These are phyloP conservation scores for Russula brevipes DNA, from an alignment of 768 basidiomycete genomes.

Conservation along the genomic window DNA sequence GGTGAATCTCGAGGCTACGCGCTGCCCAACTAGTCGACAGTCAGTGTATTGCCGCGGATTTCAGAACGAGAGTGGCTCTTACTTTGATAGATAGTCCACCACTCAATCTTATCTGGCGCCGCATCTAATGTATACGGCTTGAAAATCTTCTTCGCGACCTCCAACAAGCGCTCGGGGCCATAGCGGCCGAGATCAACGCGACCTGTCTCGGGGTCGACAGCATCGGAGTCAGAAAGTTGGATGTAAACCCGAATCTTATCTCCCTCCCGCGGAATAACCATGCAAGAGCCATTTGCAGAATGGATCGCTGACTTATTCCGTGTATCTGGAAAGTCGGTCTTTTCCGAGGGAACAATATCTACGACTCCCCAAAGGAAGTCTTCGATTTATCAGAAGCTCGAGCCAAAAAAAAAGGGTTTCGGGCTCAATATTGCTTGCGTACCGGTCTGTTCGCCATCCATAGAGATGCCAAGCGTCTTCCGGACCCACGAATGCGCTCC, in stretches of 20 bases:
- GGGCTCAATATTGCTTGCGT: background rate
- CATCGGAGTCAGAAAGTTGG: slow-evolving; percentile 42
- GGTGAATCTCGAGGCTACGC: slow-evolving; percentile 49
- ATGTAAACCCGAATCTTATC: slow-evolving; percentile 48
- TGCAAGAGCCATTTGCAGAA: slow-evolving; percentile 45
- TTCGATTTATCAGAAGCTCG: slow-evolving; percentile 19
- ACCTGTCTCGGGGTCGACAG: slow-evolving; percentile 37
- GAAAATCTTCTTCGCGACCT: slow-evolving; percentile 40
- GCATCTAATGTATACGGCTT: slow-evolving; percentile 37
- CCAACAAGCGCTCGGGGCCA: slow-evolving; percentile 38
- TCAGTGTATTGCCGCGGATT: slow-evolving; percentile 17
- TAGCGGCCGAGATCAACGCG: slow-evolving; percentile 39
- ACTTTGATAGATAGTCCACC: slow-evolving; percentile 52
- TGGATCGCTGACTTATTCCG: slow-evolving; percentile 46
- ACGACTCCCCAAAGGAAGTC: slow-evolving; percentile 83
- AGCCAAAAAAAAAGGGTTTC: background rate
- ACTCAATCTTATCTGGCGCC: slow-evolving; percentile 34
- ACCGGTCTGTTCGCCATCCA: slow-evolving; percentile 72
- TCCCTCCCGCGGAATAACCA: slow-evolving; percentile 48
- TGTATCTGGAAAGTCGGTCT: slow-evolving; percentile 51
- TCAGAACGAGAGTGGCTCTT: slow-evolving; percentile 28
- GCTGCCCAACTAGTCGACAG: slow-evolving; percentile 43
- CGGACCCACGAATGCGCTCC: slow-evolving; percentile 85
- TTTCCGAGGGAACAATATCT: slow-evolving; percentile 42
- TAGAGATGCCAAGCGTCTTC: slow-evolving; percentile 53